Base-by-base conservation (phyloP, 768 basidiomycete species). In the Butyriboletus loyo region DNA sequence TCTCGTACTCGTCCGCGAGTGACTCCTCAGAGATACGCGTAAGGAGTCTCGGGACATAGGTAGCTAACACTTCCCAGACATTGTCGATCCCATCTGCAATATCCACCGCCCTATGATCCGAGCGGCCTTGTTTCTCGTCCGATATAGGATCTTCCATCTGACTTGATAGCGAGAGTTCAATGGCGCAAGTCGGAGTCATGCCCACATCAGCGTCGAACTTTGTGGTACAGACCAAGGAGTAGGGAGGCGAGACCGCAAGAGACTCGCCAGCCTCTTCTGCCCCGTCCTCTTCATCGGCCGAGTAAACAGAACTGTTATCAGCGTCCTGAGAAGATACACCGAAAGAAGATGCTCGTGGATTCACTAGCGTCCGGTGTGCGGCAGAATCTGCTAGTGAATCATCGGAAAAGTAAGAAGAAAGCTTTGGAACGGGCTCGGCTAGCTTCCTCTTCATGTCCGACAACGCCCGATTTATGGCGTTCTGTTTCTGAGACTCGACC, bases 401-500 rank as follows among this genome's bases (percentile, higher is more conserved):
- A 7, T 57, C 51, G 24, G 55, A 53, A 30, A 61, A 34, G 6
- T 28, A 42, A 1, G 28, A 30, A 5, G 59, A 60, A 5, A 60
- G 45, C 14, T 32, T 48, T 15, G 53, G 58, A 35, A 60, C 10
- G 22, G 59, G 59, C 1, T 38, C 6, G 2, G 50, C 50, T 5
- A 60, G 45, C 38, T 47, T 10, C 25, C 46, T 51, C 53, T 46
- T 55, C 53, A 49, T 52, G 6, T 35, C 50, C 25, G 21, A 52
- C 44, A 60, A 30, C 3, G 22, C 5, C 5, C 31, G 48, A 15
- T 58, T 47, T 14, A 55, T 44, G 3, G 27, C 50, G 4, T 55
- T 47, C 9, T 60, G 54, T 13, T 50, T 60, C 1, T 54, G 37
- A 11, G 48, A 35, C 15, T 51, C 58, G 1, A 59, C 52, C 14